Evolutionary conservation across 139 green algal species (phyloP), one percentile per base, ranked within the genome.

Genomic region (Tetratostichococcus sp.): DNA sequence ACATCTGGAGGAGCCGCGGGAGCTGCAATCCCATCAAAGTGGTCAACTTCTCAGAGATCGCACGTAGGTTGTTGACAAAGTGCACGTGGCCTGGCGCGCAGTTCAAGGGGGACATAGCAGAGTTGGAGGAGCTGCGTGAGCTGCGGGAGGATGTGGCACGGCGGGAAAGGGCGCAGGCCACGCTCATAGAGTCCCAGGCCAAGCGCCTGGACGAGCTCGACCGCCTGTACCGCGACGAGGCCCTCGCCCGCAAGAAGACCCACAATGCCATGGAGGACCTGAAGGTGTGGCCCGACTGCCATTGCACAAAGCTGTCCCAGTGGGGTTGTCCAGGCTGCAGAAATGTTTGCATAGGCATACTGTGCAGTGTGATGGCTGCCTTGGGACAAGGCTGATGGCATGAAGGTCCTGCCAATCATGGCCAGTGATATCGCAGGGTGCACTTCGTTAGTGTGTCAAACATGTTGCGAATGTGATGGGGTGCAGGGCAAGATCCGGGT

Each of bases 261-360:
- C 90, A 89, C 86, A 96, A 96, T 81, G 70, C 80, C 82, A 94
- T 98, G 86, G 90, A 97, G 80, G 95, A 98, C 85, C 94, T 97
- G 87, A 96, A 97, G 88, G 50, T 62, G 50, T 2, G 17, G 2
- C 50, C 8, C 39, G 8, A 26, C 14, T 26, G 14, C 2, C 19
- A 28, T 62, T 62, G 39, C 39, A 50, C 8, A 50, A 11, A 50
- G n/a, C n/a, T n/a, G n/a, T n/a, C n/a, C n/a, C n/a, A n/a, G n/a
- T n/a, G n/a, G n/a, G n/a, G n/a, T n/a, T n/a, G n/a, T n/a, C n/a
- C n/a, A n/a, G n/a, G n/a, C n/a, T 50, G 39, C 39, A 50, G 39
- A 50, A 50, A 50, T 6, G 6, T 50, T 6, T 11, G 39, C 39
- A 6, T 50, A 50, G 39, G n/a, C n/a, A n/a, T n/a, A n/a, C n/a